phyloP scores from a whole-genome alignment of 306 rosid species.

The Coriaria nepalensis region DNA sequence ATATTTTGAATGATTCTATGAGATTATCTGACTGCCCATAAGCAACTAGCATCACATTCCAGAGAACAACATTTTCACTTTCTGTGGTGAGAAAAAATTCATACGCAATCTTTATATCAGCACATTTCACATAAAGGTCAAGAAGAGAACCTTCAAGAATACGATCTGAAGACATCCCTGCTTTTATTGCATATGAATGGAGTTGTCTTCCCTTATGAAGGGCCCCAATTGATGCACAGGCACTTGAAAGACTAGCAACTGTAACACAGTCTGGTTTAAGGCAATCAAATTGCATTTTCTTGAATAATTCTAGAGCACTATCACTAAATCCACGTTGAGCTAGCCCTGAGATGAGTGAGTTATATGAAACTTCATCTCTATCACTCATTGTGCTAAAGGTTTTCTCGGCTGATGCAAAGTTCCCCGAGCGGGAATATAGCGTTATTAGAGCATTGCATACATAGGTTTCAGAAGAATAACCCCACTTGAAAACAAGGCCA shows the following conservation, averaged over 20 bases:
- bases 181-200: slow-evolving; percentile 62
- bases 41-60: slow-evolving; percentile 86
- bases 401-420: slow-evolving; percentile 41
- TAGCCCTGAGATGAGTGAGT: slow-evolving; percentile 75
- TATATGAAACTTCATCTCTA: slow-evolving; percentile 72
- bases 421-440: slow-evolving; percentile 50
- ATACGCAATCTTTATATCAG: slow-evolving; percentile 49
- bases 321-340: slow-evolving; percentile 58
- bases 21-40: slow-evolving; percentile 59
- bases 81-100: slow-evolving; percentile 58
- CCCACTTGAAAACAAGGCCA: slow-evolving; percentile 55
- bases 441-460: slow-evolving; percentile 84
- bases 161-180: slow-evolving; percentile 66
- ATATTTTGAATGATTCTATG: slow-evolving; percentile 43
- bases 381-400: slow-evolving; percentile 43
- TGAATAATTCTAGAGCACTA: slow-evolving; percentile 48
- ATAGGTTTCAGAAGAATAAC: slow-evolving; percentile 57
- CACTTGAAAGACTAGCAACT: slow-evolving; percentile 72
- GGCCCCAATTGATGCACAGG: slow-evolving; percentile 51
- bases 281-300: slow-evolving; percentile 47
- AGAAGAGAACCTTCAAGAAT: slow-evolving; percentile 79
- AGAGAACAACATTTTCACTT: slow-evolving; percentile 62
- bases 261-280: slow-evolving; percentile 69
- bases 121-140: slow-evolving; percentile 82
- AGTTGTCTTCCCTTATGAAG: slow-evolving; percentile 54